These are phyloP conservation scores for Cutaneotrichosporon sp. DNA, from an alignment of 1,284 basidiomycete species.

Conservation along the genomic window DNA sequence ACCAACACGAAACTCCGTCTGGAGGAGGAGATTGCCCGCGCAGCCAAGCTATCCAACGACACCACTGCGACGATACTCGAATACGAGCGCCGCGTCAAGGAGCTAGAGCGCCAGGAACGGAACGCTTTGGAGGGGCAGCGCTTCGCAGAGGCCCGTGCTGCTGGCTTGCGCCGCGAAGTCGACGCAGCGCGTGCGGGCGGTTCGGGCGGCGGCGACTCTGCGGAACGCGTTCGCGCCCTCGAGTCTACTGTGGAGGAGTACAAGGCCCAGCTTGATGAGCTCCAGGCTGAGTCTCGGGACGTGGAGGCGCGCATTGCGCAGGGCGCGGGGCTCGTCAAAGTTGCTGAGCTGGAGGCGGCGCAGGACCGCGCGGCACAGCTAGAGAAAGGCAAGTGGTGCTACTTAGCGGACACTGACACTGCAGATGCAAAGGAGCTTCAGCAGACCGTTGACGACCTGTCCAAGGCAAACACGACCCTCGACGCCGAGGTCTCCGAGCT, in stretches of 20 bases:
- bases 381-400: conserved; percentile 22
- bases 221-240: conserved; percentile 19
- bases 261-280: conserved; percentile 29
- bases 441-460: conserved; percentile 35
- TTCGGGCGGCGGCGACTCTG: conserved; percentile 7
- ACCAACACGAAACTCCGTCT: conserved; percentile 28
- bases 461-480: conserved; percentile 48
- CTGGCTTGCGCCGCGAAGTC: conserved; percentile 34
- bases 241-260: conserved; percentile 33
- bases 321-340: conserved; percentile 38
- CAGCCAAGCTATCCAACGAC: conserved; percentile 27
- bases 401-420: not conserved
- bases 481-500: conserved; percentile 50
- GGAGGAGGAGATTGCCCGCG: conserved; percentile 26
- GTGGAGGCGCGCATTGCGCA: conserved; percentile 30
- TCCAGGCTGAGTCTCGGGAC: conserved; percentile 33
- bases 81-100: conserved; percentile 25
- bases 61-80: conserved; percentile 22
- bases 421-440: conserved; percentile 12
- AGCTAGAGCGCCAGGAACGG: conserved; percentile 37
- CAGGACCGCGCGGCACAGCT: conserved; percentile 15
- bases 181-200: conserved; percentile 16
- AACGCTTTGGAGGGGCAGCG: conserved; percentile 42
- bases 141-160: conserved; percentile 36
- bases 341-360: conserved; percentile 24